Evolutionary conservation across 805 yeast genomes (phyloP), one percentile per base, ranked within the genome.

Genomic region (Nakazawaea ambrosiae): DNA sequence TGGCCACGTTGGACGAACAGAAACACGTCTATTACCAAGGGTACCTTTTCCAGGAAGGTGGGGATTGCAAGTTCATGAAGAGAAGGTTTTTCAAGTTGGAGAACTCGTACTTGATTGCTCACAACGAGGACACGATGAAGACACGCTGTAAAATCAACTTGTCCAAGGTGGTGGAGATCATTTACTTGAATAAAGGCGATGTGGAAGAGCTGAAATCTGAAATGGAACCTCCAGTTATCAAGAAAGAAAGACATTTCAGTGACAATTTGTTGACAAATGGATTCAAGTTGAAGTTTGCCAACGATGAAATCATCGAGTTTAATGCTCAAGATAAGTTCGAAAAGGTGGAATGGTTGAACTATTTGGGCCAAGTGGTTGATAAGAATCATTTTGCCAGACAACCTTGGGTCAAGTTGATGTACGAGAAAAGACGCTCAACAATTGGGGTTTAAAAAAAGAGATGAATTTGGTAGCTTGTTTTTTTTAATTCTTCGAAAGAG

Each of bases 41-140:
- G 0, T 79, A 65, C 50, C 61, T 90, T 61, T 75, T 77, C 49
- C 97, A 89, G 60, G 86, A 81, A 51, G 97, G 97, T 15, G 97
- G 97, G 8, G 97, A 89, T 60, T 73, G 92, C 47, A 73, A 68
- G 12, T 63, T 68, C 20, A 75, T 89, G 78, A 75, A 83, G 47
- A 73, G 82, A 46, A 68, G 97, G 40, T 85, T 59, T 60, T 87
- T 81, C 62, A 78, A 73, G 45, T 64, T 89, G n/a, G 64, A 71
- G 32, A 95, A 90, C 0, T 70, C 78, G 7, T 74, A 78, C 25
- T 62, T 89, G 47, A 66, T 78, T 37, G 96, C 96, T 0, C 85
- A 81, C 52, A 80, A 84, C 47, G 92, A 81, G 45, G 64, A 64
- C 20, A 65, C 81, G 2, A 75, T 64, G 55, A 81, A 78, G 50